These are phyloP conservation scores for Amanita brunnescens DNA, from an alignment of 768 basidiomycete species.

Conservation along the genomic window DNA sequence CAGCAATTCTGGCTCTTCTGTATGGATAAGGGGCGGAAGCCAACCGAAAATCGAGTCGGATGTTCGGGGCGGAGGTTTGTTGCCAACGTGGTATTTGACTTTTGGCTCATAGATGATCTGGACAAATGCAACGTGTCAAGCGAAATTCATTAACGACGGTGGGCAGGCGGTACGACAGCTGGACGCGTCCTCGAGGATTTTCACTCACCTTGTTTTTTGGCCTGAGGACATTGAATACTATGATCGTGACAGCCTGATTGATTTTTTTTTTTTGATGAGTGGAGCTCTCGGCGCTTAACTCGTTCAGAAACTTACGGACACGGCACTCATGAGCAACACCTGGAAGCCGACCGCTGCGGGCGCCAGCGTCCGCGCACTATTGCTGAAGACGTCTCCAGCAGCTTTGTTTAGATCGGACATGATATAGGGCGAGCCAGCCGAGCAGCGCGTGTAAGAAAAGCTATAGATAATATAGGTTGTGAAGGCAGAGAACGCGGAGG, in stretches of 20 bases:
- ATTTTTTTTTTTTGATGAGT: too few relatives aligned
- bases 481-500: background rate
- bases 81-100: constrained; percentile 78
- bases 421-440: constrained; percentile 7
- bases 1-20: constrained; percentile 83
- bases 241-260: constrained; percentile 49
- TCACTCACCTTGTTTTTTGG: constrained; percentile 75
- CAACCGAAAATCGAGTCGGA: constrained; percentile 81
- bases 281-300: background rate
- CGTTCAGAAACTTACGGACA: constrained; percentile 44
- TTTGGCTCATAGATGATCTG: constrained; percentile 91
- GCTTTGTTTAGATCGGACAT: constrained; percentile 29
- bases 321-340: constrained; percentile 58
- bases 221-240: constrained; percentile 75
- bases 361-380: constrained; percentile 58
- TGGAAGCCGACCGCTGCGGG: constrained; percentile 77
- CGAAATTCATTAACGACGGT: background rate
- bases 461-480: background rate
- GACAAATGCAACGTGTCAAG: background rate
- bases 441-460: background rate
- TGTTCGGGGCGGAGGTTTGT: constrained; percentile 74
- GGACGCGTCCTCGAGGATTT: background rate
- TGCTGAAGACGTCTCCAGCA: constrained; percentile 31
- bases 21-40: constrained; percentile 77
- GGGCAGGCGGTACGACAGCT: too few relatives aligned